Base-by-base conservation (phyloP, 2,329 filamentous ascomycete genomes). In the Lachnellula cervina region DNA sequence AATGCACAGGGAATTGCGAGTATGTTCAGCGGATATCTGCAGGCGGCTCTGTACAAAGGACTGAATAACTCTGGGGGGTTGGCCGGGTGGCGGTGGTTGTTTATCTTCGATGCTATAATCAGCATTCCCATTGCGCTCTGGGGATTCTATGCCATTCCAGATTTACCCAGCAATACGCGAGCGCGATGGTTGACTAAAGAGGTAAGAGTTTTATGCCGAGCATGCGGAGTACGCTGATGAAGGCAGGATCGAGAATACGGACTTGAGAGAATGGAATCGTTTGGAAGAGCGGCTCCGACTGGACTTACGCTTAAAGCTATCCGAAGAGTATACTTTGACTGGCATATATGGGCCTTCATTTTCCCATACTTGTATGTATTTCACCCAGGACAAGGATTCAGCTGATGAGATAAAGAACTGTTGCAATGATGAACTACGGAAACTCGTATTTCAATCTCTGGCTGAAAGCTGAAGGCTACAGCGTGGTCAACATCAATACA, bases 221-320 rank as follows among this genome's bases (percentile, higher is more conserved):
- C 3, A 13, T 11, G 28, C 3, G 9, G 9, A 4, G 9, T 32
- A 13, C 9, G 28, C 28, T 32, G 9, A 32, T 4, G 28, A 32
- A 32, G 9, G 9, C 28, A 32, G 80, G 80, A 79, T 1, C 81
- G 79, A 79, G 11, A 55, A n/a, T 55, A 55, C 25, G 52, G 52
- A n/a, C 8, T 55, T n/a, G 37, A 50, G 17, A 43, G 52, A 50
- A 55, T 55, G 34, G 40, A 34, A n/a, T 43, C 34, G 6, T 16
- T 55, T 11, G 52, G 52, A 37, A 19, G 52, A 16, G 34, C 34
- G 6, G 34, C 45, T 17, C 52, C 52, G 8, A 43, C 17, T 21
- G 35, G 35, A 23, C 46, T 55, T 4, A 44, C 52, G 37, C 42
- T 14, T 13, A 55, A 51, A 37, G 28, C 28, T 21, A 21, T 49